A percentile compares a stretch with the other conserved stretches of the same genome.
phyloP scores from a whole-genome alignment of 495 filamentous ascomycete species.

The Penicillium goetzii region DNA sequence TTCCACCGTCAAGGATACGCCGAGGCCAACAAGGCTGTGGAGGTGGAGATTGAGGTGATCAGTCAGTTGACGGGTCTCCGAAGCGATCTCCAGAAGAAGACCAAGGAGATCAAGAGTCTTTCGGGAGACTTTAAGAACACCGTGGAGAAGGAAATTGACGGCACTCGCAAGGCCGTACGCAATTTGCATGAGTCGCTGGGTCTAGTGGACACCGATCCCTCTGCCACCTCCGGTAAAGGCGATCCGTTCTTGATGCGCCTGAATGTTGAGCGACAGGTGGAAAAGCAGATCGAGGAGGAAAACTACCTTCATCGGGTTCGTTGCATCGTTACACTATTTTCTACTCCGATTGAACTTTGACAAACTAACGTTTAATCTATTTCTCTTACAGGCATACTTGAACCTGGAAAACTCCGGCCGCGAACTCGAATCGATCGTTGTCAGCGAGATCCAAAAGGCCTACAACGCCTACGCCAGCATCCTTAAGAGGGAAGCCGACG shows the following conservation, averaged over 20 bases:
- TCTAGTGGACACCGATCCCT: conserved; percentile 74
- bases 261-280: conserved; percentile 83
- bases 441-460: conserved; percentile 95
- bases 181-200: conserved; percentile 79
- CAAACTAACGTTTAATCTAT: conserved; percentile 22
- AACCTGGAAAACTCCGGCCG: conserved; percentile 94
- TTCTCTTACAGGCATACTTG: conserved; percentile 73
- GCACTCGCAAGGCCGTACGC: conserved; percentile 67
- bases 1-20: conserved; percentile 81
- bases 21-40: conserved; percentile 85
- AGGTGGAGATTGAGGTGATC: conserved; percentile 91
- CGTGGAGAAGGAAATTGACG: conserved; percentile 60
- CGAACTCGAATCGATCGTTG: conserved; percentile 92
- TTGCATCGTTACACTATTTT: conserved; percentile 18
- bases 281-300: conserved; percentile 92
- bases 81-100: conserved; percentile 90
- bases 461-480: conserved; percentile 92
- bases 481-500: conserved; percentile 85
- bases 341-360: neutral
- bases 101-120: conserved; percentile 94
- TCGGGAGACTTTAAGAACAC: conserved; percentile 92
- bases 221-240: conserved; percentile 75
- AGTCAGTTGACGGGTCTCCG: conserved; percentile 81
- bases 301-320: conserved; percentile 92
- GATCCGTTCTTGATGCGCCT: conserved; percentile 89